These are phyloP conservation scores for Pittosporum tobira DNA, from an alignment of 129 eudicot genomes.

Conservation along the genomic window DNA sequence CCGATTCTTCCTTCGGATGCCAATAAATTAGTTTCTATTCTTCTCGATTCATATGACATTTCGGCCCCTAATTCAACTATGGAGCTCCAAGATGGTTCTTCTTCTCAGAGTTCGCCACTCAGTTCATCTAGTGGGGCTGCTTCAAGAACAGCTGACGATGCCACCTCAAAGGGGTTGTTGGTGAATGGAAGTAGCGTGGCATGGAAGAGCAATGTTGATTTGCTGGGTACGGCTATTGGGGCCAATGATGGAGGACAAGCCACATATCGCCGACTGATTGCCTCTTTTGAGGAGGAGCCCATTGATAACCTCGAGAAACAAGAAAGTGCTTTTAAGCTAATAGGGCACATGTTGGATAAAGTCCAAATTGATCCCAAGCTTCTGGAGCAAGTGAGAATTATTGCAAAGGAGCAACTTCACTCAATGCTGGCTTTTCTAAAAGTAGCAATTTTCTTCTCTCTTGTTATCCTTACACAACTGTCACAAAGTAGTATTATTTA, in stretches of 20 bases:
- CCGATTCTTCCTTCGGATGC: constrained; percentile 48
- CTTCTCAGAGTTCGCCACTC: constrained; percentile 59
- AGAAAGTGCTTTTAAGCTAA: constrained; percentile 63
- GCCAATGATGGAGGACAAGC: constrained; percentile 25
- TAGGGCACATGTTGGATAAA: constrained; percentile 52
- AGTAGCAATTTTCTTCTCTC: constrained; percentile 31
- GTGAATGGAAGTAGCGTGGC: constrained; percentile 41
- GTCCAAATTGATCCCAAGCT: constrained; percentile 43
- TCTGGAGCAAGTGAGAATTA: constrained; percentile 62
- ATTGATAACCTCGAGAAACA: constrained; percentile 73
- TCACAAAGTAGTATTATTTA: background rate
- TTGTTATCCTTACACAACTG: constrained; percentile 8
- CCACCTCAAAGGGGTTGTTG: constrained; percentile 31
- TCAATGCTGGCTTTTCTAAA: constrained; percentile 64
- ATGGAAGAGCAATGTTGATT: constrained; percentile 34
- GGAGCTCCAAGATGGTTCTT: constrained; percentile 37
- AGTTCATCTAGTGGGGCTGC: constrained; percentile 53
- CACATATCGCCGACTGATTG: constrained; percentile 24
- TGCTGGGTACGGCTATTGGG: constrained; percentile 28
- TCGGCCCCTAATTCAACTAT: constrained; percentile 36
- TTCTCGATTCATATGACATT: constrained; percentile 48
- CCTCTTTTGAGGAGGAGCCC: constrained; percentile 65
- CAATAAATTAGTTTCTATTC: constrained; percentile 37
- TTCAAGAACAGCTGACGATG: constrained; percentile 38
- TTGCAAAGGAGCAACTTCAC: constrained; percentile 64